These are phyloP conservation scores for Lavandula angustifolia DNA, from an alignment of 257 asterid species.

Conservation along the genomic window DNA sequence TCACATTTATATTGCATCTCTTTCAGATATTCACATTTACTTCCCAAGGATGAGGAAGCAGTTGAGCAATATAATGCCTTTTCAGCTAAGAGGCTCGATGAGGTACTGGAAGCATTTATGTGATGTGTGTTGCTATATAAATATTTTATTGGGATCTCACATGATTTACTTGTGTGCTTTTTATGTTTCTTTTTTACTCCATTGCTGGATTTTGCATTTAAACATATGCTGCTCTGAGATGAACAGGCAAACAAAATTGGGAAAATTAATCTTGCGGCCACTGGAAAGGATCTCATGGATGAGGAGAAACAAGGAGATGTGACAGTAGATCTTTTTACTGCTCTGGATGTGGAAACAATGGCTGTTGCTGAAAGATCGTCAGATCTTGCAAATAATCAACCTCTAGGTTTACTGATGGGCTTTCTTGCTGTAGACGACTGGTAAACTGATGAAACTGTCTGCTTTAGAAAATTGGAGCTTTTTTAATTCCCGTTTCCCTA, in stretches of 20 bases:
- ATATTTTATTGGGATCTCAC: constrained; percentile 9
- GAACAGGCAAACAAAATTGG: constrained; percentile 94
- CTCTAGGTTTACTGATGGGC: constrained; percentile 86
- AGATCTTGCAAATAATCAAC: constrained; percentile 84
- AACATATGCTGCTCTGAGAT: constrained; percentile 28
- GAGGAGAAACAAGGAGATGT: constrained; percentile 98
- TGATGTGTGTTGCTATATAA: constrained; percentile 21
- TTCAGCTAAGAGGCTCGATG: constrained; percentile 90
- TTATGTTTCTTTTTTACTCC: background rate
- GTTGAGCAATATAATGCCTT: constrained; percentile 76
- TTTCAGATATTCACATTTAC: constrained; percentile 89
- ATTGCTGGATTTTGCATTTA: constrained; percentile 16
- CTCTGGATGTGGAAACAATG: constrained; percentile 72
- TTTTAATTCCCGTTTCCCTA: background rate
- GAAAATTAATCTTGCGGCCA: constrained; percentile 98
- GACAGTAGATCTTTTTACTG: constrained; percentile 89
- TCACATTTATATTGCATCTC: constrained; percentile 28
- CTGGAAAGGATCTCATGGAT: constrained; percentile 99
- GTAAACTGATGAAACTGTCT: constrained; percentile 44
- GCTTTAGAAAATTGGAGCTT: constrained; percentile 17
- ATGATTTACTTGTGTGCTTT: constrained; percentile 12
- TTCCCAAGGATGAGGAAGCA: constrained; percentile 97
- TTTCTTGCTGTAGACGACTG: constrained; percentile 97
- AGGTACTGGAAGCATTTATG: constrained; percentile 49
- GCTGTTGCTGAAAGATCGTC: constrained; percentile 76